Conservation (phyloP, 163 green algal genomes). For the Scenedesmus sp. region DNA sequence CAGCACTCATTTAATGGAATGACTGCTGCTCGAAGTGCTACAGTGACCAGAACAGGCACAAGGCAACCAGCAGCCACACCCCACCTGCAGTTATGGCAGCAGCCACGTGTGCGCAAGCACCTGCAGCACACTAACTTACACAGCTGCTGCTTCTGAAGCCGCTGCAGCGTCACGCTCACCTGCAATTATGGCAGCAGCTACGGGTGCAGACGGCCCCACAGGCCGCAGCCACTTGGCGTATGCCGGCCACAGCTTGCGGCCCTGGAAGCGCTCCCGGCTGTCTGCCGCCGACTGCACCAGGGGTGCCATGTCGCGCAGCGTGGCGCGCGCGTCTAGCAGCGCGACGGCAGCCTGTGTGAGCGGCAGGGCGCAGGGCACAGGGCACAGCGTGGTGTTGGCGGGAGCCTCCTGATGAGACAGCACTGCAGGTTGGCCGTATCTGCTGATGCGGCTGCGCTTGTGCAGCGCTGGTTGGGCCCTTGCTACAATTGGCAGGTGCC, state of each 20-base stretch:
- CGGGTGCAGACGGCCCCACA: slow-evolving; percentile 52
- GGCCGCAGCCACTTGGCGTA: slow-evolving; percentile 66
- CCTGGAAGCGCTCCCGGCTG: slow-evolving; percentile 63
- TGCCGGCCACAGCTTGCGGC: slow-evolving; percentile 62
- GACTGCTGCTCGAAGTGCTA: no score
- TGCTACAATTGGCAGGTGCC: no score
- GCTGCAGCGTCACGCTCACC: neutral
- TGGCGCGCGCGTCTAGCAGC: slow-evolving; percentile 1
- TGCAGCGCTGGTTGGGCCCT: no score
- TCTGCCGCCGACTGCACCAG: slow-evolving; percentile 56
- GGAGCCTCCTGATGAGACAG: neutral
- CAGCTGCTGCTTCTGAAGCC: neutral
- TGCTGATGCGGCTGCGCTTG: no score
- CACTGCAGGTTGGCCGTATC: no score
- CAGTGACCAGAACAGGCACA: no score
- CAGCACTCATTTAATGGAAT: no score
- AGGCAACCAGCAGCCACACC: neutral
- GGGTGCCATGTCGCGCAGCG: slow-evolving; percentile 33
- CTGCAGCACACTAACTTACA: neutral
- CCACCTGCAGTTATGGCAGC: neutral
- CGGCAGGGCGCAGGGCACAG: no score
- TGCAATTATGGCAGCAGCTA: slow-evolving; percentile 43
- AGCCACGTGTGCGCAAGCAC: neutral
- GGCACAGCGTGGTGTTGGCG: no score
- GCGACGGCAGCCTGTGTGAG: neutral